Evolutionary conservation across 225 moss, liverwort and hornwort genomes (phyloP), one percentile per base, ranked within the genome.

Genomic region (Pleurozium schreberi): DNA sequence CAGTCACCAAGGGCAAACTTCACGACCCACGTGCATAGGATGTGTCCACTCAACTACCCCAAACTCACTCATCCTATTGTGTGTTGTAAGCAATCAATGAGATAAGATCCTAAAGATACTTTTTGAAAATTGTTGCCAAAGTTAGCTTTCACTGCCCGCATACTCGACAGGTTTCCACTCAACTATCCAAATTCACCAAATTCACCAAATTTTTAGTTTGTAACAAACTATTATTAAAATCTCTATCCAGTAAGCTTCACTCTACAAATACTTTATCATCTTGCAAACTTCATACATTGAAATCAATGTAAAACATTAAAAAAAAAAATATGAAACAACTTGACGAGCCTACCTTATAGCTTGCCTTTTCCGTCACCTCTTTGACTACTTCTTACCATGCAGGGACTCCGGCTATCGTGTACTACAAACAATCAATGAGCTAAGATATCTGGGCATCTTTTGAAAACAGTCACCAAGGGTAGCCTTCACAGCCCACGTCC

Each of bases 321-420:
- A 58, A 49, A 40, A 59, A 12, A 28, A 40, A 25, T 3, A 18
- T 40, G 2, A 5, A 78, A 26, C 5, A 78, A 38, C 0, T 25
- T 23, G 3, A 75, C 4, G 3, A 50, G 12, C 21, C 49, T 19
- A 50, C 8, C 4, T 19, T 4, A 45, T 18, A 74, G 0, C 49
- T 0, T 36, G 9, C 36, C 53, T 9, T 34, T 76, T 76, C 23
- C 5, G 16, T 38, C 52, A 38, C 55, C 3, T 38, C 30, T 0
- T 82, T 55, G 30, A n/a, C 5, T 31, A 3, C 33, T 49, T 75
- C 12, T 36, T 1, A 5, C 0, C 0, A 0, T 50, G 8, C 0
- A 34, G 7, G 7, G 5, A 57, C 2, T n/a, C 0, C 0, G 0
- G 5, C 3, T 26, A 18, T 40, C 5, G 1, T 79, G 7, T 11